These are phyloP conservation scores for Ophiosphaerella herpotricha DNA, from an alignment of 2,329 filamentous ascomycete genomes.

Conservation along the genomic window DNA sequence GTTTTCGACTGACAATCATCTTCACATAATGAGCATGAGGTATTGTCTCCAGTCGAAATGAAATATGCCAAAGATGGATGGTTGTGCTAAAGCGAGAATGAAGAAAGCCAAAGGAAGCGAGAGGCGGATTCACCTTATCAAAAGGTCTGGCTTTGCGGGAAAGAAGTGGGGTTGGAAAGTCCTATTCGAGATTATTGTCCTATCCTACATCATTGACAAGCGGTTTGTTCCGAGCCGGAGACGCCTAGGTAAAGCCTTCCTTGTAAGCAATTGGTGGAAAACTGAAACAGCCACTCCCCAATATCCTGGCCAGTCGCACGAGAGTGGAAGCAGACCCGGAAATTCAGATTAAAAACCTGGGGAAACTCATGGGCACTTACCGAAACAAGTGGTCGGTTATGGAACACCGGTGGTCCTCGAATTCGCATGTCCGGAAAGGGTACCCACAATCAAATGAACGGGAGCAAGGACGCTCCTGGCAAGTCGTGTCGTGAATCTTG, in stretches of 20 bases:
- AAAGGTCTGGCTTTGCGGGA: constrained; percentile 17
- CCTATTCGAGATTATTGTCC: constrained; percentile 15
- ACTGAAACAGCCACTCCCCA: constrained; percentile 23
- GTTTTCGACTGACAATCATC: constrained; percentile 29
- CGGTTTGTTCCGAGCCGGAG: constrained; percentile 22
- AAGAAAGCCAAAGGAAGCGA: constrained; percentile 5
- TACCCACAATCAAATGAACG: constrained; percentile 5
- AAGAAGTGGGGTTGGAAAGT: constrained; percentile 19
- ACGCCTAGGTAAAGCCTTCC: constrained; percentile 21
- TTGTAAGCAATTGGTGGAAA: constrained; percentile 31
- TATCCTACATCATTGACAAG: constrained; percentile 17
- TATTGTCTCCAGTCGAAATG: constrained; percentile 10
- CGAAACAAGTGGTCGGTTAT: constrained; percentile 11
- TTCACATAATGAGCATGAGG: constrained; percentile 20
- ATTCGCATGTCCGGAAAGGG: constrained; percentile 7
- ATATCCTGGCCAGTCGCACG: constrained; percentile 18
- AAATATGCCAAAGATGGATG: constrained; percentile 8
- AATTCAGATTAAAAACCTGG: constrained; percentile 24
- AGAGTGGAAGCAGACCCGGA: constrained; percentile 10
- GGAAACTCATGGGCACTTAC: constrained; percentile 25
- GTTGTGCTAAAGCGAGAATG: constrained; percentile 3
- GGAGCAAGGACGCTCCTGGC: too few species aligned
- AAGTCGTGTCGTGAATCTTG: not conserved
- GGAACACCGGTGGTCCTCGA: constrained; percentile 9
- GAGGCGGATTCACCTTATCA: constrained; percentile 11